Conservation (phyloP, 805 yeast genomes). For the Candida coleopterorum region DNA sequence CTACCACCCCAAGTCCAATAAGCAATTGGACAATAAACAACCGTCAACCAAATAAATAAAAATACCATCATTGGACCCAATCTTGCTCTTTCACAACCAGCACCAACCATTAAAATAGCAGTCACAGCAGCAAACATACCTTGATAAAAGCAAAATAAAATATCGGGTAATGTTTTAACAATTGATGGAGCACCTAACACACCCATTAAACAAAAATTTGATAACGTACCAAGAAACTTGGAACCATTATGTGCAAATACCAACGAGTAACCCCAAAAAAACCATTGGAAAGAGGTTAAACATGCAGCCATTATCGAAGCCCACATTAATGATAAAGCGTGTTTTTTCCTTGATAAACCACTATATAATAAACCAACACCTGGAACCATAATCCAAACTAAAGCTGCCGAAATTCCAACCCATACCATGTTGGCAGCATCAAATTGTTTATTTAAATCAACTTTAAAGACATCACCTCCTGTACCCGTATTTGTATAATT, state of each 20-base stretch:
- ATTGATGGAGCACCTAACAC: slow-evolving; percentile 79
- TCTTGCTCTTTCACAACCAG: slow-evolving; percentile 96
- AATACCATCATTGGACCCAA: slow-evolving; percentile 95
- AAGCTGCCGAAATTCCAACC: slow-evolving; percentile 70
- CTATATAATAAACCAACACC: slow-evolving; percentile 93
- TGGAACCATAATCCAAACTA: slow-evolving; percentile 96
- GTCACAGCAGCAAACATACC: slow-evolving; percentile 96
- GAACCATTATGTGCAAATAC: slow-evolving; percentile 69
- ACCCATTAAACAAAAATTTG: slow-evolving; percentile 73
- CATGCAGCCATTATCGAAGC: slow-evolving; percentile 87
- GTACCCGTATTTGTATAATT: slow-evolving; percentile 58
- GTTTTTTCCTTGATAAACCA: slow-evolving; percentile 91
- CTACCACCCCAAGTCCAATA: slow-evolving; percentile 96
- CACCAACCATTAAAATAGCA: slow-evolving; percentile 93
- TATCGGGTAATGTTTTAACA: slow-evolving; percentile 75
- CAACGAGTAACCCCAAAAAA: slow-evolving; percentile 95
- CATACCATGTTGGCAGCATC: slow-evolving; percentile 79
- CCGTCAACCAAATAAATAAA: slow-evolving; percentile 88
- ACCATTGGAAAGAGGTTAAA: slow-evolving; percentile 90
- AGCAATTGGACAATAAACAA: slow-evolving; percentile 94
- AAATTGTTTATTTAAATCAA: slow-evolving; percentile 66
- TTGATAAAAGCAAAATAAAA: slow-evolving; percentile 85
- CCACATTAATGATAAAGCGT: slow-evolving; percentile 92
- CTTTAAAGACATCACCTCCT: slow-evolving; percentile 70
- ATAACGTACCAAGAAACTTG: slow-evolving; percentile 72